These are phyloP conservation scores for Dimocarpus longan DNA, from an alignment of 345 rosid genomes.

Conservation along the genomic window DNA sequence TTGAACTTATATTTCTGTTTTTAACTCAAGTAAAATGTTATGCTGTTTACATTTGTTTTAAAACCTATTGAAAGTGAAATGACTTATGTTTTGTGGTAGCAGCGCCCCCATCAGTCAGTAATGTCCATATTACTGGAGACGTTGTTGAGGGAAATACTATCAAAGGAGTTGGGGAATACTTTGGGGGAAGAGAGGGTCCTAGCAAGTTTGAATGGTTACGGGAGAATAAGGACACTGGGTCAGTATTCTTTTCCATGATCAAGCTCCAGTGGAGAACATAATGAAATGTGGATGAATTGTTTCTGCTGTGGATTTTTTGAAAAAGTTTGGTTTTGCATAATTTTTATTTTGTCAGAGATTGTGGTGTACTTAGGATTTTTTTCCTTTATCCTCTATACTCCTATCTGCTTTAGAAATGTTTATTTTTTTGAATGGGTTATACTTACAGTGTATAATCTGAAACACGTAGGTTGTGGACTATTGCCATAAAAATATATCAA, in stretches of 20 bases:
- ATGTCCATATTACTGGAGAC: slow-evolving; percentile 80
- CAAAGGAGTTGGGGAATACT: slow-evolving; percentile 86
- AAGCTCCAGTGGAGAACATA: neutral
- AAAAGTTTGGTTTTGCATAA: slow-evolving; percentile 2
- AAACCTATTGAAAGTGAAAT: neutral
- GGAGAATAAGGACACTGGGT: slow-evolving; percentile 79
- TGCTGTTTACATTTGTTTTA: neutral
- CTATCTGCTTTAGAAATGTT: neutral
- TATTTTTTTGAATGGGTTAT: neutral
- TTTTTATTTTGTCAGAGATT: neutral
- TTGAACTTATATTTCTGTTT: neutral
- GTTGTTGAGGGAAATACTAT: slow-evolving; percentile 72
- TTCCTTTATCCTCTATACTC: neutral
- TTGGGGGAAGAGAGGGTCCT: slow-evolving; percentile 98
- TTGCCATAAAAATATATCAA: neutral
- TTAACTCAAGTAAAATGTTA: neutral
- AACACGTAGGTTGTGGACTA: neutral
- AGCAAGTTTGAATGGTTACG: slow-evolving; percentile 95
- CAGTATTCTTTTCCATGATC: slow-evolving; percentile 30
- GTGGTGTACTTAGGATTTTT: neutral
- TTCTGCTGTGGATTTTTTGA: slow-evolving; percentile 3
- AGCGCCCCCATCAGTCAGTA: slow-evolving; percentile 90
- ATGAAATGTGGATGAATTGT: slow-evolving; percentile 8
- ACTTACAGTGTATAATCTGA: neutral
- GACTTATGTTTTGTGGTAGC: slow-evolving; percentile 35